phyloP scores from a whole-genome alignment of 2,329 filamentous ascomycete genomes.

The Ophiostoma pallidulum region DNA sequence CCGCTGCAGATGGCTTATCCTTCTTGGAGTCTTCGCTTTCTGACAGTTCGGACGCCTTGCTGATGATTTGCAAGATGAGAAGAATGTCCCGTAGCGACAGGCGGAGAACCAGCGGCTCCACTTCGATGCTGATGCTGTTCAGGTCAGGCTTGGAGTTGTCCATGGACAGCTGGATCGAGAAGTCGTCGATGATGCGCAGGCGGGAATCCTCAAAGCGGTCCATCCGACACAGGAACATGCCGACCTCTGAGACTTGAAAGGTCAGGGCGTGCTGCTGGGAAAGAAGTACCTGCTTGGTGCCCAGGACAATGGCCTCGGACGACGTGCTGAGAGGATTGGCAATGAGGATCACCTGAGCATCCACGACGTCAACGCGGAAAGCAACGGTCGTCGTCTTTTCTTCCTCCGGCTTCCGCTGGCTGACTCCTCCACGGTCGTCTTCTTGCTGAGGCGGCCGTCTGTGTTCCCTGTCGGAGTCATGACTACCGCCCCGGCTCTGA shows the following conservation, averaged over 20 bases:
- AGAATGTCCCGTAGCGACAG: slow-evolving; percentile 91
- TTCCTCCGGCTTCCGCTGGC: slow-evolving; percentile 7
- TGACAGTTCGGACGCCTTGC: slow-evolving; percentile 81
- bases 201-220: slow-evolving; percentile 89
- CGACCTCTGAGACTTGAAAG: slow-evolving; percentile 84
- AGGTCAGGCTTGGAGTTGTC: slow-evolving; percentile 55
- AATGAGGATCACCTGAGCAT: slow-evolving; percentile 92
- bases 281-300: slow-evolving; percentile 84
- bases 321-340: slow-evolving; percentile 84
- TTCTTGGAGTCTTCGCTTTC: slow-evolving; percentile 43
- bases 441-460: background rate
- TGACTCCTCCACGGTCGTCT: slow-evolving; percentile 10
- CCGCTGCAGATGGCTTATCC: slow-evolving; percentile 32
- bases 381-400: slow-evolving; percentile 59
- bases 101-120: slow-evolving; percentile 84
- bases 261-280: slow-evolving; percentile 92
- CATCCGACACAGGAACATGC: slow-evolving; percentile 99
- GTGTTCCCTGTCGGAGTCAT: background rate
- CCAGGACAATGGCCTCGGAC: slow-evolving; percentile 91
- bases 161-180: slow-evolving; percentile 82
- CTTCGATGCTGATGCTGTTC: slow-evolving; percentile 74
- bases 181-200: slow-evolving; percentile 90
- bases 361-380: slow-evolving; percentile 87
- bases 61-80: slow-evolving; percentile 83
- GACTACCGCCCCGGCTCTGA: slow-evolving; percentile 14